Conservation (phyloP, 108 stramenopile species). For the Cyclotella baltica region DNA sequence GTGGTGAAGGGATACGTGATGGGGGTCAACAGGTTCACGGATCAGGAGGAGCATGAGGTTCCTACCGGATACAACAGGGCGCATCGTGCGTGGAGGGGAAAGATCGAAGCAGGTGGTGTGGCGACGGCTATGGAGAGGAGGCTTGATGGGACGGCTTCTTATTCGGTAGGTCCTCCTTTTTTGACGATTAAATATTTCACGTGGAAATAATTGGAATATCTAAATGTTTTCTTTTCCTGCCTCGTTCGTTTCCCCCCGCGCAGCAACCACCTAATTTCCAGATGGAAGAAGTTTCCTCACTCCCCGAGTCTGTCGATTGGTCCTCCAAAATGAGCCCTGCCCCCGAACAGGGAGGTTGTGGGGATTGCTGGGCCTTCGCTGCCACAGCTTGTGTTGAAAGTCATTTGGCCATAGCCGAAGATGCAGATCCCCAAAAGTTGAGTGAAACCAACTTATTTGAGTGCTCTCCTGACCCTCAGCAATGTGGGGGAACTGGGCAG, state of each 20-base stretch:
- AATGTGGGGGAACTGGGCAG: slow-evolving; percentile 75
- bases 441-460: slow-evolving; percentile 80
- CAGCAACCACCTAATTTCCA: slow-evolving; percentile 48
- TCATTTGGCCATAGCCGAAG: slow-evolving; percentile 81
- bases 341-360: slow-evolving; percentile 87
- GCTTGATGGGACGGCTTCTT: slow-evolving; percentile 16
- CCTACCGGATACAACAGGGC: slow-evolving; percentile 65
- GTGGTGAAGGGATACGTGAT: slow-evolving; percentile 36
- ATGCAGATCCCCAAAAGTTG: slow-evolving; percentile 59
- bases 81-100: slow-evolving; percentile 18
- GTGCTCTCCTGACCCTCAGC: slow-evolving; percentile 78
- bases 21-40: slow-evolving; percentile 78
- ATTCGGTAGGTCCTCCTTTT: slow-evolving; percentile 37
- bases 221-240: slow-evolving; percentile 4
- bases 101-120: slow-evolving; percentile 8
- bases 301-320: slow-evolving; percentile 90
- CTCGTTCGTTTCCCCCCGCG: background rate
- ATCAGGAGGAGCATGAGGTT: slow-evolving; percentile 59
- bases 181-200: too few species aligned
- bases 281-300: slow-evolving; percentile 53
- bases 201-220: too few species aligned
- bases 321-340: slow-evolving; percentile 68
- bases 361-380: slow-evolving; percentile 91
- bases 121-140: slow-evolving; percentile 24
- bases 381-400: slow-evolving; percentile 78